phyloP scores from a whole-genome alignment of 2,329 filamentous ascomycete species.

The Colletotrichum australisinense region DNA sequence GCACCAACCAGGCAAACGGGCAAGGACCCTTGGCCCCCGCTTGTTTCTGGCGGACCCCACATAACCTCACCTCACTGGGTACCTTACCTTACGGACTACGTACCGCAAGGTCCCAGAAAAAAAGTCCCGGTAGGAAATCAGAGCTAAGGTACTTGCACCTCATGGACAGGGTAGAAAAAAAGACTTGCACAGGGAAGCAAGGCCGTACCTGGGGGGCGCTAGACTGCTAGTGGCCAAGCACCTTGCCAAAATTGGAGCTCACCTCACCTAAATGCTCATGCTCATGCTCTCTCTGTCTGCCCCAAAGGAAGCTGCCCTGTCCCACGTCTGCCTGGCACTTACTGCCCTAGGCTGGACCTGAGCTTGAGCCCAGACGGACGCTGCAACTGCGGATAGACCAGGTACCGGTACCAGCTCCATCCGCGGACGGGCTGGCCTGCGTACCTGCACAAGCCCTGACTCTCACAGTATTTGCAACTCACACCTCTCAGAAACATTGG shows the following conservation, averaged over 20 bases:
- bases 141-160: neutral
- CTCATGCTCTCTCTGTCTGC: neutral
- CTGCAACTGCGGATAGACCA: neutral
- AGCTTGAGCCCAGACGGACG: neutral
- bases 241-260: neutral
- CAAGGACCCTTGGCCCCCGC: conserved; percentile 31
- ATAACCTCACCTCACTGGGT: neutral
- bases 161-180: neutral
- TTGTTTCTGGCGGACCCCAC: conserved; percentile 26
- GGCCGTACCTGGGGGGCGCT: neutral
- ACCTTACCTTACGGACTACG: neutral
- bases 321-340: neutral
- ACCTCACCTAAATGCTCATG: neutral
- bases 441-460: conserved; percentile 31
- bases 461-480: neutral
- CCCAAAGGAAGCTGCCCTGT: neutral
- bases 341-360: neutral
- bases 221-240: neutral
- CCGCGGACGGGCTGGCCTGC: conserved; percentile 5
- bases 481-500: neutral
- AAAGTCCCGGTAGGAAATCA: too few relatives aligned
- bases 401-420: conserved; percentile 22
- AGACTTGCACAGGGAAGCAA: neutral
- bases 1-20: conserved; percentile 6
- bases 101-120: neutral